Evolutionary conservation across 2,329 filamentous ascomycete genomes (phyloP), one percentile per base, ranked within the genome.

Genomic region (Alternaria viburni): DNA sequence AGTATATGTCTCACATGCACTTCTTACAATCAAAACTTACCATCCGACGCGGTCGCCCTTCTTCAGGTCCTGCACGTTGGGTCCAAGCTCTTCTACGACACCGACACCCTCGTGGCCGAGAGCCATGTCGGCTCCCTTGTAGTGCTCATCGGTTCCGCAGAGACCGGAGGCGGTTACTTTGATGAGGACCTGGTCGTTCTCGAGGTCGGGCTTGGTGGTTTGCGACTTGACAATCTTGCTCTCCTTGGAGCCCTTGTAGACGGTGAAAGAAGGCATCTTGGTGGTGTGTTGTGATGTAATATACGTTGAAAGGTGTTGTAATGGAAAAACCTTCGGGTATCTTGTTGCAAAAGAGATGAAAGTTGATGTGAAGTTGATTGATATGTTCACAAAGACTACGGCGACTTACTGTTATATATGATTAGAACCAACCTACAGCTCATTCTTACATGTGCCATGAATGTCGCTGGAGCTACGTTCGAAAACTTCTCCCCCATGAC

Each of bases 161-260:
- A 91, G 81, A 28, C 90, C 90, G 3, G 88, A 90, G 61, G 89
- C 87, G 15, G 89, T 91, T 65, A 91, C 82, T 59, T 84, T 85
- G 73, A 92, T 75, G 26, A 89, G 83, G 55, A 91, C 88, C 62
- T 90, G 81, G 76, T 89, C 84, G 54, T 81, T 79, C 43, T 69
- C 62, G 41, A 79, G 70, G 15, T 85, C 80, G 28, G 80, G 79
- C 62, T 81, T 84, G 19, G 79, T 82, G 46, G 84, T 86, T 52
- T 81, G 81, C 47, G 79, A 75, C 75, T 88, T 79, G 61, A 83
- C 76, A 70, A 90, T 86, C 61, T 82, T 81, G 70, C 88, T 88
- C 60, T 85, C 84, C 68, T 86, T 82, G 67, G 83, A 83, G 68
- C 89, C 89, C 74, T 88, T 89, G 85, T 83, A 90, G 60, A 90